phyloP scores from a whole-genome alignment of 345 rosid genomes.

The Citrus unshiu region DNA sequence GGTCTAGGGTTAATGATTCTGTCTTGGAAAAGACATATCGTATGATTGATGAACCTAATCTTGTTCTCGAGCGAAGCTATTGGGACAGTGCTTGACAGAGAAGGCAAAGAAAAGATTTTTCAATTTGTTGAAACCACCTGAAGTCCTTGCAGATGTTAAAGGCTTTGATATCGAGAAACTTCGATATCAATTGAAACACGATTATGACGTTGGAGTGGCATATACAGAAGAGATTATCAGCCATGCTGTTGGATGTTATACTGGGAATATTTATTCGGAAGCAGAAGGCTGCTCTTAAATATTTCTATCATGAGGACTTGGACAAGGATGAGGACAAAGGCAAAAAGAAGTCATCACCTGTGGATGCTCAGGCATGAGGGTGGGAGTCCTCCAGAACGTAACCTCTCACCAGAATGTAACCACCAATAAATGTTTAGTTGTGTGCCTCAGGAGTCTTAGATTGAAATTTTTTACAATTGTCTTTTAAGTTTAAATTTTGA shows the following conservation, averaged over 20 bases:
- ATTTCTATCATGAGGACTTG: no score
- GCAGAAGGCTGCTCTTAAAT: conserved; percentile 38
- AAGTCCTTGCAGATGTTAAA: conserved; percentile 91
- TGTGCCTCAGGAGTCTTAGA: no score
- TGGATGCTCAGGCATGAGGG: no score
- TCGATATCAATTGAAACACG: conserved; percentile 90
- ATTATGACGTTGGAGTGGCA: conserved; percentile 91
- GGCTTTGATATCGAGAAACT: conserved; percentile 86
- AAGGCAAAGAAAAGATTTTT: conserved; percentile 91
- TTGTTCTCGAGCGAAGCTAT: conserved; percentile 86
- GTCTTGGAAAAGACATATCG: conserved; percentile 85
- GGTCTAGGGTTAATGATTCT: conserved; percentile 75
- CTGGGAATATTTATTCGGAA: conserved; percentile 79
- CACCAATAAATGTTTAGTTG: not conserved
- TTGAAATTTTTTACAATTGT: no score
- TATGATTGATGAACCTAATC: conserved; percentile 98
- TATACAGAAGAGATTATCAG: conserved; percentile 76
- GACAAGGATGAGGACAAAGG: no score
- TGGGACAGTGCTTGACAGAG: conserved; percentile 87
- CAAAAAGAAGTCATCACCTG: no score
- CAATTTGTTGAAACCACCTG: conserved; percentile 92
- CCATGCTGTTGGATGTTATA: conserved; percentile 93
- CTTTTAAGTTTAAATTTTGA: not conserved
- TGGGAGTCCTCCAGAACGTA: no score
- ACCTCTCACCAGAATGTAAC: no score